phyloP scores from a whole-genome alignment of 768 basidiomycete species.

The Porphyrellus cyaneotinctus region DNA sequence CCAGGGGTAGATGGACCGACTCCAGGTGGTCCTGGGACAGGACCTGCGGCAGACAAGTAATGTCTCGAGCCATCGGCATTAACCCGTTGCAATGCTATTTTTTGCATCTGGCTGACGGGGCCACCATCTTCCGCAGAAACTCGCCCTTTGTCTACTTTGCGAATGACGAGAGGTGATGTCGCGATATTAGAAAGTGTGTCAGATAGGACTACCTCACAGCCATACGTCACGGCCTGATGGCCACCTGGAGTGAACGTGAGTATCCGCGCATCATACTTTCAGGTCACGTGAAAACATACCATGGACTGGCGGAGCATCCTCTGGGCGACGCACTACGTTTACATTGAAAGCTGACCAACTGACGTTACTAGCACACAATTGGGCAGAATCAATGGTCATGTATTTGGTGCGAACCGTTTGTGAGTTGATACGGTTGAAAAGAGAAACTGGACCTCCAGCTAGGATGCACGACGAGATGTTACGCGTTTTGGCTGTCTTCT shows the following conservation, averaged over 20 bases:
- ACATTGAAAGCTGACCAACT: constrained; percentile 95
- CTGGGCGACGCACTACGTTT: constrained; percentile 75
- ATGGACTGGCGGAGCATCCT: constrained; percentile 54
- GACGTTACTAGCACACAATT: constrained; percentile 83
- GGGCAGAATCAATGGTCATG: constrained; percentile 86
- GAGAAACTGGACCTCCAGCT: constrained; percentile 82
- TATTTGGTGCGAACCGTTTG: constrained; percentile 97
- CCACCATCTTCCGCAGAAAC: constrained; percentile 87
- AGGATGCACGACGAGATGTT: constrained; percentile 89
- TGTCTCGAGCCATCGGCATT: constrained; percentile 79
- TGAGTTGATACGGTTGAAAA: constrained; percentile 95
- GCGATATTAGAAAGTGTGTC: constrained; percentile 83
- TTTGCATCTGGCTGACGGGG: constrained; percentile 95
- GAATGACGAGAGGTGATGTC: constrained; percentile 81
- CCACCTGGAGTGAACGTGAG: constrained; percentile 49
- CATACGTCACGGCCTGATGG: constrained; percentile 87
- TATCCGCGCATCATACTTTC: constrained; percentile 33
- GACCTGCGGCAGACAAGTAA: constrained; percentile 87
- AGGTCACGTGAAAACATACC: constrained; percentile 62
- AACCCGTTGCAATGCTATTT: constrained; percentile 84
- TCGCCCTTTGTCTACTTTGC: constrained; percentile 88
- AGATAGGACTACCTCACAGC: constrained; percentile 80
- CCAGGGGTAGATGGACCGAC: constrained; percentile 71
- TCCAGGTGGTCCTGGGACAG: constrained; percentile 72
- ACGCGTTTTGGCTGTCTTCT: constrained; percentile 95